phyloP scores from a whole-genome alignment of 768 basidiomycete genomes.

The Glaciozyma martinii region DNA sequence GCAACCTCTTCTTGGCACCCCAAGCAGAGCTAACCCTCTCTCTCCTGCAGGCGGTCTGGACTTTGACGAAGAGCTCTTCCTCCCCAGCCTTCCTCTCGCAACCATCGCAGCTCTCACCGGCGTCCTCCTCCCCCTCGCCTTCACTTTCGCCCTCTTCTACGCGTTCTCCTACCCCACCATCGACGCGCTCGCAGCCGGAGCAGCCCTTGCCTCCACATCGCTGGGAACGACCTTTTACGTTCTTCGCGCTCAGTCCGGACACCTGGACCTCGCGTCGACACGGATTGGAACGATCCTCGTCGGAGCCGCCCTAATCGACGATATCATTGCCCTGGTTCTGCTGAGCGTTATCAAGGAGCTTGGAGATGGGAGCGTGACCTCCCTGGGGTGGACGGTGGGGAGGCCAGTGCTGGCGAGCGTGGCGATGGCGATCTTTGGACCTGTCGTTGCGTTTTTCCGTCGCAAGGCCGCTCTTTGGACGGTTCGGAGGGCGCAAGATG shows the following conservation, averaged over 20 bases:
- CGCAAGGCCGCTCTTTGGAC: constrained; percentile 33
- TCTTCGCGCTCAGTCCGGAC: constrained; percentile 38
- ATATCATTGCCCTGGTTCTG: constrained; percentile 55
- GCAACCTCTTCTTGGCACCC: neutral
- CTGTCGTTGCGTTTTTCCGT: constrained; percentile 39
- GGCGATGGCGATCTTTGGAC: constrained; percentile 46
- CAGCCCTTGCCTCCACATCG: constrained; percentile 55
- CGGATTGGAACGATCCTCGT: constrained; percentile 53
- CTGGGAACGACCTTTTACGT: constrained; percentile 61
- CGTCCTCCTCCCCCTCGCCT: constrained; percentile 46
- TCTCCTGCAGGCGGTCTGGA: constrained; percentile 49
- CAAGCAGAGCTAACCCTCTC: neutral
- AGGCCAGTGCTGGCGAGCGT: constrained; percentile 53
- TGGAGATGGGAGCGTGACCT: neutral
- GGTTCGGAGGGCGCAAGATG: neutral
- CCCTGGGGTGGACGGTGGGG: constrained; percentile 42
- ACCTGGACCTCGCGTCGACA: constrained; percentile 43
- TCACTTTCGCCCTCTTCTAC: constrained; percentile 44
- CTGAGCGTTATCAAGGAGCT: constrained; percentile 47
- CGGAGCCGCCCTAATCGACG: constrained; percentile 58
- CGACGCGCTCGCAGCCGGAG: constrained; percentile 53
- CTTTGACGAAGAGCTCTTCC: constrained; percentile 46
- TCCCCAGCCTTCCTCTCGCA: constrained; percentile 48
- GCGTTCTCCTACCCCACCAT: constrained; percentile 32
- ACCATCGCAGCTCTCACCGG: constrained; percentile 38